Base-by-base conservation (phyloP, 352 stramenopile species). In the Albugo laibachii region DNA sequence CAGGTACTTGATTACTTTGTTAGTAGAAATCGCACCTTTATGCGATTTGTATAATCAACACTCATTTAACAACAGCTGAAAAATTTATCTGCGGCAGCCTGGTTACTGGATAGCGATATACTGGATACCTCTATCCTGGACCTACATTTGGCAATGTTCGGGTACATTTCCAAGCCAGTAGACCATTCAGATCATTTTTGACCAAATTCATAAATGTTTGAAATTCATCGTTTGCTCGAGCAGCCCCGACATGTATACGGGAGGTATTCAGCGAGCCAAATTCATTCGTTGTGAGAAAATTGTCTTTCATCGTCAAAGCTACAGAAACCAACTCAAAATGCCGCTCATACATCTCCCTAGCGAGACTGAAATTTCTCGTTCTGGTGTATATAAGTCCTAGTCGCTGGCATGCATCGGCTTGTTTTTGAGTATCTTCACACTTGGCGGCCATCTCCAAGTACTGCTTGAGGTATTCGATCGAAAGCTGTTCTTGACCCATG, bases 301-400 rank as follows among this genome's bases (percentile, higher is more conserved):
- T 31, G 24, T 31, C 24, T 43, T 43, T 43, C 34, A 58, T 62
- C 11, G 64, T 49, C 10, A 59, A 60, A 36, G 79, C 56, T 11
- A 58, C 66, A 19, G 71, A 69, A 10, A 83, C 63, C 15, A 92
- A 59, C 52, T 94, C 77, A 50, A 95, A 87, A 58, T 87, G 92
- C 36, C 88, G 83, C 50, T 92, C 78, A 54, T 88, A 87, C 64
- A 88, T 93, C 50, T 92, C 72, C 0, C 91, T 60, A 1, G 83
- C 85, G 11, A 65, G 68, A 10, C 63, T 56, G 49, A 87, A 88
- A 44, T 94, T 78, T 35, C 80, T 70, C 5, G 72, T 74, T 41
- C 68, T 58, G 13, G 73, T 85, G 54, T 87, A 88, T 45, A 93
- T 86, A 31, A 85, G 65, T 0, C 83, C 83, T 11, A 96, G 76